These are phyloP conservation scores for Sonneratia alba DNA, from an alignment of 345 rosid species.

Conservation along the genomic window DNA sequence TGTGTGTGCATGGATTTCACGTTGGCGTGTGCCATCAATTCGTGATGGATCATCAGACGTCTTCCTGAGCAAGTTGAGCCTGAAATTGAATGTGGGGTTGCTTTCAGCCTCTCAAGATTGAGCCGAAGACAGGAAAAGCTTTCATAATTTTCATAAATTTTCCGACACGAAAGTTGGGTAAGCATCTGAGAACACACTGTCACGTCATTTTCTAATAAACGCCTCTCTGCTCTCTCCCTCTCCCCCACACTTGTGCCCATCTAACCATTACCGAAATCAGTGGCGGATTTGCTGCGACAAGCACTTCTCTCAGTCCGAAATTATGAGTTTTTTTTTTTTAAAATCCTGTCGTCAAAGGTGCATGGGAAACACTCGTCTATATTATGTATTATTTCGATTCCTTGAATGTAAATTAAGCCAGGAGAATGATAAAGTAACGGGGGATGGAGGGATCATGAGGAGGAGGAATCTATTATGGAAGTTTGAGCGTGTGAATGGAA, in stretches of 20 bases:
- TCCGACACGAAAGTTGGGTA: not conserved
- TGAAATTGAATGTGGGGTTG: constrained; percentile 9
- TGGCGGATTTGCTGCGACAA: no score
- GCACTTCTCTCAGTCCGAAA: no score
- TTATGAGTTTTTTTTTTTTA: no score
- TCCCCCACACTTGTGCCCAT: constrained; percentile 16
- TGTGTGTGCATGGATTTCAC: no score
- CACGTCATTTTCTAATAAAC: constrained; percentile 36
- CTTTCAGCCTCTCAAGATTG: constrained; percentile 8
- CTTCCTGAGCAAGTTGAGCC: constrained; percentile 6
- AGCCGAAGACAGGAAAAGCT: not conserved
- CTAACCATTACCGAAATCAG: constrained; percentile 4
- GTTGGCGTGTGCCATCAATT: not conserved
- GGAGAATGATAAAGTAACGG: not conserved
- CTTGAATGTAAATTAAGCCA: not conserved
- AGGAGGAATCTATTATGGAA: constrained; percentile 25
- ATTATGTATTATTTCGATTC: no score
- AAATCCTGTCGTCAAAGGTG: no score
- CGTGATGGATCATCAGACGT: not conserved
- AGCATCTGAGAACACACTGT: constrained; percentile 4
- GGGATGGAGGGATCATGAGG: not conserved
- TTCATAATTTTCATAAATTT: not conserved
- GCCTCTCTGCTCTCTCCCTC: constrained; percentile 4
- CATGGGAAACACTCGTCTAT: no score
- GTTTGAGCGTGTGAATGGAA: constrained; percentile 23